A percentile compares a stretch with the other conserved stretches of the same genome.
Conservation (phyloP, 139 green algal genomes). For the Pleodorina starrii region DNA sequence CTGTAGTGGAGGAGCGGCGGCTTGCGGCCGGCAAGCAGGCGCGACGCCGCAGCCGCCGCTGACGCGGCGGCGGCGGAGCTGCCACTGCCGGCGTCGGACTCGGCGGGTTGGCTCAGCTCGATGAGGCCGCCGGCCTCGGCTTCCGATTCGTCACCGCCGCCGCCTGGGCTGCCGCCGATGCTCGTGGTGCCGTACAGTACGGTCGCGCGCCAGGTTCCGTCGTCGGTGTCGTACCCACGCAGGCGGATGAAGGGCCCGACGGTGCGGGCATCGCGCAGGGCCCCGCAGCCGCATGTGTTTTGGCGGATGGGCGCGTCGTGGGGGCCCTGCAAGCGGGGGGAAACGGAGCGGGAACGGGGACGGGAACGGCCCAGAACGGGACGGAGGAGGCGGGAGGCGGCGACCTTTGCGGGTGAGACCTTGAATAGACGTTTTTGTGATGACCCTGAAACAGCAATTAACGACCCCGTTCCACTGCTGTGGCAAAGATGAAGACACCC, state of each 20-base stretch:
- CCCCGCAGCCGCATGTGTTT: slow-evolving; percentile 35
- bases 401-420: too few relatives aligned
- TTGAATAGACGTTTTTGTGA: too few relatives aligned
- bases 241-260: slow-evolving; percentile 32
- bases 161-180: background rate
- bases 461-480: too few relatives aligned
- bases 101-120: background rate
- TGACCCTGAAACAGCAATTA: too few relatives aligned
- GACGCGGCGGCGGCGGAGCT: background rate
- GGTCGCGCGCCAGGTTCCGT: background rate
- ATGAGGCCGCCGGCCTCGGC: background rate
- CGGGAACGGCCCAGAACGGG: too few relatives aligned
- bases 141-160: background rate
- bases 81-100: background rate
- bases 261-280: background rate
- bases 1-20: slow-evolving; percentile 11
- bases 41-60: background rate
- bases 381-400: too few relatives aligned
- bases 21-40: background rate
- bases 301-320: slow-evolving; percentile 39
- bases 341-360: too few relatives aligned
- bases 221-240: background rate
- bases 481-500: too few relatives aligned
- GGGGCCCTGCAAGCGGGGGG: slow-evolving; percentile 25
- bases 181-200: slow-evolving; percentile 18